Evolutionary conservation across 2,329 filamentous ascomycete species (phyloP).

Genomic region (Cercospora brassicicola): DNA sequence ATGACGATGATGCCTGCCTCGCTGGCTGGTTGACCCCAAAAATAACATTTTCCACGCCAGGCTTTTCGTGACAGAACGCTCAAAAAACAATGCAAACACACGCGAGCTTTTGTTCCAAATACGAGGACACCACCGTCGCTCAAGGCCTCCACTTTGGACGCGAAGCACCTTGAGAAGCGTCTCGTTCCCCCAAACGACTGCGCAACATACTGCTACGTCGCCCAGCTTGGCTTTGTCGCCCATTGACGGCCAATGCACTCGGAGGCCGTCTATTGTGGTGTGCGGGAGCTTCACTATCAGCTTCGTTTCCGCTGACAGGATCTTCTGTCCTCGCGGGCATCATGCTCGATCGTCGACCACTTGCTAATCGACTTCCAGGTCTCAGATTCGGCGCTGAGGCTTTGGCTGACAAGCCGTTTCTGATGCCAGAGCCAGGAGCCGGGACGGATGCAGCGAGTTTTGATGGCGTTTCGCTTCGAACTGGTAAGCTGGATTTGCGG

Average conservation of each 20-base stretch:
- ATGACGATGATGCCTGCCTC: background rate
- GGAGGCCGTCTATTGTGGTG: slow-evolving; percentile 27
- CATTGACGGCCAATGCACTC: slow-evolving; percentile 21
- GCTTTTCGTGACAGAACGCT: background rate
- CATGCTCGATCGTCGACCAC: slow-evolving; percentile 29
- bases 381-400: slow-evolving; percentile 26
- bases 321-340: slow-evolving; percentile 25
- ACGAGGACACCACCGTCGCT: too few species aligned
- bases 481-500: slow-evolving; percentile 31
- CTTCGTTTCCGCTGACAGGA: slow-evolving; percentile 31
- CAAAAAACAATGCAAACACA: background rate
- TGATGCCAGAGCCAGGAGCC: background rate
- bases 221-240: slow-evolving; percentile 28
- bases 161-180: background rate
- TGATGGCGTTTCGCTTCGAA: slow-evolving; percentile 23
- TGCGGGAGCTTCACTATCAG: slow-evolving; percentile 32
- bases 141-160: slow-evolving; percentile 30
- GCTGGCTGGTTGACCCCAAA: background rate
- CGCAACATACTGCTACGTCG: slow-evolving; percentile 18
- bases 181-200: slow-evolving; percentile 22
- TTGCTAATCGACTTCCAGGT: slow-evolving; percentile 18
- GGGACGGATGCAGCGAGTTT: slow-evolving; percentile 1
- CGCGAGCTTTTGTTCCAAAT: too few species aligned
- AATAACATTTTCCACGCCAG: background rate
- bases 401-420: slow-evolving; percentile 18